A percentile compares a stretch with the other conserved stretches of the same genome.
phyloP scores from a whole-genome alignment of 148 eudicot species.

The Talinum fruticosum region DNA sequence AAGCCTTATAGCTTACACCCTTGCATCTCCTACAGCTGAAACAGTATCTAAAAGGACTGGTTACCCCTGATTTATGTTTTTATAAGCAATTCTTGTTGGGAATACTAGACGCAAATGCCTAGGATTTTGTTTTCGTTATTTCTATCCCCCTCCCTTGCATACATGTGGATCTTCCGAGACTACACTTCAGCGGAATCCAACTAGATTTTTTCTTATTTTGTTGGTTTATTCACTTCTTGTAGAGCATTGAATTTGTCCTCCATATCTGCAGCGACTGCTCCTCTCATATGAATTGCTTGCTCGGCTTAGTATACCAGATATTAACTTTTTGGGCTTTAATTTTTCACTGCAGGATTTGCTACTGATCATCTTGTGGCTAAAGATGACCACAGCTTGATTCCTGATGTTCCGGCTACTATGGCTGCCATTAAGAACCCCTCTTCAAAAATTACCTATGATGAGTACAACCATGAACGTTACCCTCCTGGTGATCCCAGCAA shows the following conservation, averaged over 20 bases:
- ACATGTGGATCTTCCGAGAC: background rate
- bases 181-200: background rate
- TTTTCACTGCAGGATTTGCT: constrained; percentile 44
- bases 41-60: too few relatives aligned
- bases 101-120: background rate
- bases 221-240: background rate
- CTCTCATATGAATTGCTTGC: background rate
- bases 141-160: background rate
- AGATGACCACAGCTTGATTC: constrained; percentile 26
- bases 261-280: background rate
- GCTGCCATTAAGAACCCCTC: constrained; percentile 65
- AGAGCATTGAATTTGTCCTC: background rate
- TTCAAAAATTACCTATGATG: constrained; percentile 56
- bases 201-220: background rate
- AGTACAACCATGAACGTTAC: constrained; percentile 60
- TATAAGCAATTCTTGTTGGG: background rate
- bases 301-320: background rate
- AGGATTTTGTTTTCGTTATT: background rate
- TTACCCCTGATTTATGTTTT: too few relatives aligned
- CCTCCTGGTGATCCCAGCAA: constrained; percentile 80
- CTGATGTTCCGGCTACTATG: constrained; percentile 55
- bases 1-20: too few relatives aligned
- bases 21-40: too few relatives aligned
- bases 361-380: constrained; percentile 39
- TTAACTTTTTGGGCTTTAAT: background rate